Conservation (phyloP, 305 asterid species). For the Plantago lanceolata region DNA sequence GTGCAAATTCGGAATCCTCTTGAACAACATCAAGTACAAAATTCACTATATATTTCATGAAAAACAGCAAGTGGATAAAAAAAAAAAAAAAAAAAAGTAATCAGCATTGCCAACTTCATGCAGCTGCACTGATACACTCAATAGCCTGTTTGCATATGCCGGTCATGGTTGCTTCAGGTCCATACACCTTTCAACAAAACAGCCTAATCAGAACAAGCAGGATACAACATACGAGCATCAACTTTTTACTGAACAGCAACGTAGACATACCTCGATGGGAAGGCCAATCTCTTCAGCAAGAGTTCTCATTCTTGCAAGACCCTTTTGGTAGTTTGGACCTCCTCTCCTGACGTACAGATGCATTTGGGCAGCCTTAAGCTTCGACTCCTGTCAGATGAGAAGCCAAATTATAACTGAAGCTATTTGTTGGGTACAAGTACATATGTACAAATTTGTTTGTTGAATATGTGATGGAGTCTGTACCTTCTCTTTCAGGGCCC, state of each 20-base stretch:
- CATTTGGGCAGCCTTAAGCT: slow-evolving; percentile 90
- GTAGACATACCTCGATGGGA: slow-evolving; percentile 71
- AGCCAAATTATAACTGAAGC: neutral
- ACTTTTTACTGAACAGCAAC: neutral
- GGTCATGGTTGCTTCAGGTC: slow-evolving; percentile 99
- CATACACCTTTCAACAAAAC: slow-evolving; percentile 58
- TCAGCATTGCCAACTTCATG: slow-evolving; percentile 34
- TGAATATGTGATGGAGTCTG: neutral
- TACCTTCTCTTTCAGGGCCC: slow-evolving; percentile 88
- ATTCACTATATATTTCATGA: neutral
- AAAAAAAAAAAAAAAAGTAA: slow-evolving; percentile 8
- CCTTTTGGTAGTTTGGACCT: slow-evolving; percentile 88
- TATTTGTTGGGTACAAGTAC: neutral
- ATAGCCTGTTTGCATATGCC: slow-evolving; percentile 96
- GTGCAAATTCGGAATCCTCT: neutral
- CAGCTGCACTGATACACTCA: slow-evolving; percentile 88
- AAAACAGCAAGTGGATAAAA: slow-evolving; percentile 3
- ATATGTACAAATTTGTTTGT: neutral
- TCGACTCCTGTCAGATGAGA: slow-evolving; percentile 53
- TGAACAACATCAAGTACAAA: neutral
- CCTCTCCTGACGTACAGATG: slow-evolving; percentile 78
- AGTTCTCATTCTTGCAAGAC: slow-evolving; percentile 83
- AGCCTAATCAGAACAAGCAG: too few relatives aligned
- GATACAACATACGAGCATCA: neutral
- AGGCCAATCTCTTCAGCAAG: slow-evolving; percentile 90